Evolutionary conservation across 2,329 filamentous ascomycete species (phyloP), one percentile per base, ranked within the genome.

Genomic region (Botryotinia narcissicola): DNA sequence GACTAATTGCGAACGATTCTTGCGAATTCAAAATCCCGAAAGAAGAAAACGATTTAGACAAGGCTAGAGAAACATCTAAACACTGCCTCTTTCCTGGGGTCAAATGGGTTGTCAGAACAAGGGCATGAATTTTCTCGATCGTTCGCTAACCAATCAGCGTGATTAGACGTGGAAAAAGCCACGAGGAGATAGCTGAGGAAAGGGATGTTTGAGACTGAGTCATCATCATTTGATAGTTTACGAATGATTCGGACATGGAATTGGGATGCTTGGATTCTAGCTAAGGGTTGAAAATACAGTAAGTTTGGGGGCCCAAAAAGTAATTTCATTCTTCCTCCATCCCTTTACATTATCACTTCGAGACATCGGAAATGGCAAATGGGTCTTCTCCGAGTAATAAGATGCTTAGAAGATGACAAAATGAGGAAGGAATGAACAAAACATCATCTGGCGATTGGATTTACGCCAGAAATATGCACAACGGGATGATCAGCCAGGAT

Each of bases 401-500:
- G 51, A 60, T 60, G 57, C 57, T 14, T 35, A 60, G n/a, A 35
- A 37, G 32, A 35, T 60, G 29, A 32, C 6, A 60, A 4, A n/a
- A 66, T 12, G 29, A 37, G 5, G 42, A 71, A 63, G 59, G 59
- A 62, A 61, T 37, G 37, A 48, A 37, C 29, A 42, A 32, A 32
- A 46, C 8, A 46, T 29, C 44, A 9, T 35, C 14, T 35, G 22
- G 29, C n/a, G n/a, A 67, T 22, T 48, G 44, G 5, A 40, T 18
- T 25, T 48, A 37, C 32, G 3, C 35, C 66, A 44, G 44, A 61
- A 61, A 70, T 61, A 70, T 70, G 69, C 54, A 71, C 25, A 25
- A 42, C 59, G 42, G 59, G 69, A 63, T 71, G 44, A 37, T 46
- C 69, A 40, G 48, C 57, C n/a, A 63, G 54, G 57, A 63, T 68